Evolutionary conservation across 495 filamentous ascomycete genomes (phyloP), one percentile per base, ranked within the genome.

Genomic region (Neurospora pannonica): DNA sequence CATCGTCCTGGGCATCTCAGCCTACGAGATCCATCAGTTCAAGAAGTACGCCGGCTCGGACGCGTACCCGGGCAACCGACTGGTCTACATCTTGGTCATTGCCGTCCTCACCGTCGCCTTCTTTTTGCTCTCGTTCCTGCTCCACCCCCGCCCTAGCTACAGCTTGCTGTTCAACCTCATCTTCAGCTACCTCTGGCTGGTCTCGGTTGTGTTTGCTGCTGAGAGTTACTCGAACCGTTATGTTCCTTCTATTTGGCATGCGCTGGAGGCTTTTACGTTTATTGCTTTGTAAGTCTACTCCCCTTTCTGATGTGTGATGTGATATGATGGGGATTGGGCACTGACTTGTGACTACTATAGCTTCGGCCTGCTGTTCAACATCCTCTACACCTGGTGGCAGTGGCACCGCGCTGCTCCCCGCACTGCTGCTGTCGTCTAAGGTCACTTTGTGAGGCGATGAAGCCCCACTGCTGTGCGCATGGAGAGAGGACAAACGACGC

Each of bases 131-230:
- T 85, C 88, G 5, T 89, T 90, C 79, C 75, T 89, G 71, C 86
- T 89, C 34, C 85, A 85, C 34, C 84, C 86, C 72, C 80, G 85
- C 73, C 84, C 86, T 3, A 83, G 82, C 5, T 85, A 84, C 38
- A 80, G 87, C 43, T 79, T 89, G 34, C 73, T 84, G 1, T 88
- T 90, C 79, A 88, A 90, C 77, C 76, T 90, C 37, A 81, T 90
- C 76, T 90, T 91, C 81, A 90, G 88, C 3, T 90, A 91, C 75
- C 87, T 91, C 38, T 91, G 89, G 89, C 83, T 91, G 72, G 90
- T 88, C 15, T 82, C 86, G 17, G 89, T 91, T 74, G 87, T 88
- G 73, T 90, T 90, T 74, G 79, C 88, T 9, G 87, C 89, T 40
- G 82, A 87, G 78, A 86, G 83, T 76, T 76, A 78, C 73, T 76